phyloP scores from a whole-genome alignment of 1,284 basidiomycete species.

The Malassezia slooffiae region DNA sequence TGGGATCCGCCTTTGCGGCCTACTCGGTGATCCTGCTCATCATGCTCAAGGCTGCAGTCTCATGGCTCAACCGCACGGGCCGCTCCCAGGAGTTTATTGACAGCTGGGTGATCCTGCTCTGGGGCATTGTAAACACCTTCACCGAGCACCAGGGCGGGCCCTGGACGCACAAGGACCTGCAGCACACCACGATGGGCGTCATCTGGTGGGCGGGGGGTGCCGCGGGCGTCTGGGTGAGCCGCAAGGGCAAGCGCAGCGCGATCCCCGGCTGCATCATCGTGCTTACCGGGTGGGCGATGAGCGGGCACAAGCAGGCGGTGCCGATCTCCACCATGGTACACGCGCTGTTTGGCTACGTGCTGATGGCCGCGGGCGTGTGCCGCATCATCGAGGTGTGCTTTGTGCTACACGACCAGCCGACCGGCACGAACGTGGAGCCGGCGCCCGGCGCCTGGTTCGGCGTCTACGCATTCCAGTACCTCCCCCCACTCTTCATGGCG shows the following conservation, averaged over 20 bases:
- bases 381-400: constrained; percentile 82
- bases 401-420: constrained; percentile 49
- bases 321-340: constrained; percentile 61
- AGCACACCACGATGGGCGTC: constrained; percentile 60
- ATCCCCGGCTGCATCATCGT: constrained; percentile 68
- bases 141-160: constrained; percentile 55
- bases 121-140: constrained; percentile 78
- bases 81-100: constrained; percentile 75
- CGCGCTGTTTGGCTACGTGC: constrained; percentile 66
- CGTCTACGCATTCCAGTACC: constrained; percentile 27
- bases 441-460: constrained; percentile 8
- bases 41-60: constrained; percentile 67
- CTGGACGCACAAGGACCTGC: constrained; percentile 76
- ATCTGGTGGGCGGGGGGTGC: constrained; percentile 77
- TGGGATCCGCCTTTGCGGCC: constrained; percentile 53
- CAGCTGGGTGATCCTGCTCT: constrained; percentile 73
- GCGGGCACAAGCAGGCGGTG: constrained; percentile 71
- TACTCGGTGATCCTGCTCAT: constrained; percentile 77
- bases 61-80: constrained; percentile 58
- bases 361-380: constrained; percentile 72
- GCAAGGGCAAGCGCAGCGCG: constrained; percentile 72
- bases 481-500: constrained; percentile 38
- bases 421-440: constrained; percentile 18
- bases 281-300: constrained; percentile 77
- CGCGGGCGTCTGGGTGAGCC: constrained; percentile 71